Evolutionary conservation across 257 asterid genomes (phyloP).

Genomic region (Anisodus acutangulus): DNA sequence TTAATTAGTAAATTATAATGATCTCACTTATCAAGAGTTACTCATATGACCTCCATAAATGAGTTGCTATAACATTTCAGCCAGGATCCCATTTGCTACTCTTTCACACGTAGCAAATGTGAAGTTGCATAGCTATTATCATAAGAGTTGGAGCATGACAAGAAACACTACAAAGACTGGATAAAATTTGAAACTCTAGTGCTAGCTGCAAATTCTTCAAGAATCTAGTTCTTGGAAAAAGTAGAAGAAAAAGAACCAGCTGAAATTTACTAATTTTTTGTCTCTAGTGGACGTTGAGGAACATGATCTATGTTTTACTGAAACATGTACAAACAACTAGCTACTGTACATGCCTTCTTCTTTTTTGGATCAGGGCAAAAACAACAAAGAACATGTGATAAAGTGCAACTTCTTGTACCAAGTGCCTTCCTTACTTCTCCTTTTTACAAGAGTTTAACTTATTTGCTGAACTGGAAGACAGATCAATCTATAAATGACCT

Average conservation of each 20-base stretch:
- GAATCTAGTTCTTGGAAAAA: conserved; percentile 2
- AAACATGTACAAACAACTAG: background rate
- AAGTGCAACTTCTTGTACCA: background rate
- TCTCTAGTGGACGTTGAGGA: background rate
- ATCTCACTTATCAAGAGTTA: conserved; percentile 2
- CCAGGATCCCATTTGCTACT: conserved; percentile 9
- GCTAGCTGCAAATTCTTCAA: conserved; percentile 14
- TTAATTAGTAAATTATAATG: background rate
- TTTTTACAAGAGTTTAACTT: background rate
- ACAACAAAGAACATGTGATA: no score
- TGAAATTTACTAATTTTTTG: conserved; percentile 16
- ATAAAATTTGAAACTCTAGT: background rate
- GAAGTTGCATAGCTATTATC: background rate
- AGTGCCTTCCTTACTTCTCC: conserved; percentile 15
- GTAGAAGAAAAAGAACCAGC: conserved; percentile 21
- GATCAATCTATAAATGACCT: conserved; percentile 5
- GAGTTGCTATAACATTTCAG: conserved; percentile 13
- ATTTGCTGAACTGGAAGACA: background rate
- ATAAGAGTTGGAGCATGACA: background rate
- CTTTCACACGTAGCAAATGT: background rate
- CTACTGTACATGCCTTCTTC: conserved; percentile 12
- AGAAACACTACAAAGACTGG: background rate
- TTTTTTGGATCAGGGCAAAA: no score
- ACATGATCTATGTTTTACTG: background rate
- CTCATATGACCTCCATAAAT: background rate